These are phyloP conservation scores for Zymoseptoria brevis DNA, from an alignment of 2,329 filamentous ascomycete species.

Conservation along the genomic window DNA sequence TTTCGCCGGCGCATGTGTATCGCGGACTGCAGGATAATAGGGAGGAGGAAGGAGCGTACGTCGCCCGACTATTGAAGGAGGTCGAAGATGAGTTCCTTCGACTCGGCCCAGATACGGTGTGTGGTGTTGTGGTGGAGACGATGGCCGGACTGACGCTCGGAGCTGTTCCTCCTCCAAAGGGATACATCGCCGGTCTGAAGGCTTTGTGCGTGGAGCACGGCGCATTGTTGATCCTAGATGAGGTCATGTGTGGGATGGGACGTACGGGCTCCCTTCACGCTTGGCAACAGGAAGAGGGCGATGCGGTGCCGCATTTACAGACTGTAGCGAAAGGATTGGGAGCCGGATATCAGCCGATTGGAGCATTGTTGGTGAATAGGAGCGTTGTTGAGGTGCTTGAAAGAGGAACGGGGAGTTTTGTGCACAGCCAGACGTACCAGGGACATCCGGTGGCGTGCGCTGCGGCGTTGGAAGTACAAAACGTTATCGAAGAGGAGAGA, in stretches of 20 bases:
- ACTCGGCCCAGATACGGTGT: conserved; percentile 41
- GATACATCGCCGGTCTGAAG: conserved; percentile 49
- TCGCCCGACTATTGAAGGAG: conserved; percentile 35
- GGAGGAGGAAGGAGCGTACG: conserved; percentile 37
- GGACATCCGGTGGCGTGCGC: conserved; percentile 49
- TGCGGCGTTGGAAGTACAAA: conserved; percentile 53
- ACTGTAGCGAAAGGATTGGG: conserved; percentile 57
- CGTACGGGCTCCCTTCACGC: conserved; percentile 26
- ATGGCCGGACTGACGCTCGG: conserved; percentile 40
- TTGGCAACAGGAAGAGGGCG: conserved; percentile 24
- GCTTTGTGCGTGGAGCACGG: conserved; percentile 49
- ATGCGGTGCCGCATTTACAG: conserved; percentile 52
- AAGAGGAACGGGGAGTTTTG: conserved; percentile 36
- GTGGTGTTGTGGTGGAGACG: conserved; percentile 47
- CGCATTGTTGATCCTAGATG: conserved; percentile 49
- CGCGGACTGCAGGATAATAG: conserved; percentile 24
- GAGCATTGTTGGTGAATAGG: conserved; percentile 45
- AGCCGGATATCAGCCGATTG: conserved; percentile 53
- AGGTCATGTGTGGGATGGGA: conserved; percentile 31
- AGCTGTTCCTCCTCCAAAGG: conserved; percentile 43
- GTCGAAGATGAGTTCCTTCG: conserved; percentile 42
- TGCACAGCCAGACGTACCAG: conserved; percentile 55
- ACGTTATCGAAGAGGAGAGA: conserved; percentile 47
- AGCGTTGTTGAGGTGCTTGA: conserved; percentile 40
- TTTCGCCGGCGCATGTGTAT: conserved; percentile 31